Conservation (phyloP, 192 early-diverging fungal species). For the Coemansia sp. region DNA sequence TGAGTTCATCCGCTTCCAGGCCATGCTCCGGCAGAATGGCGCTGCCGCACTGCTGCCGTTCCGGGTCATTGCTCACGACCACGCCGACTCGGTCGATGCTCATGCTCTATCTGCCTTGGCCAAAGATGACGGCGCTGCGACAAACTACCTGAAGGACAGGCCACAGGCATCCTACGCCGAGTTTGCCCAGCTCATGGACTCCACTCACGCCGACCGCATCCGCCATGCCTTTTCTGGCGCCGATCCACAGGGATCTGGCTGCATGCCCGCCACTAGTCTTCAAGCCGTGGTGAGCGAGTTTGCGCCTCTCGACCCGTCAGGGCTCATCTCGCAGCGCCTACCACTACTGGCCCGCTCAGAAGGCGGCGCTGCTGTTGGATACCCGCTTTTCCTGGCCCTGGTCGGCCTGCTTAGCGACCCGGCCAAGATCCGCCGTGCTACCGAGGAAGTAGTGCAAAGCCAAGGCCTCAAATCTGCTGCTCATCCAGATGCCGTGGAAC, state of each 20-base stretch:
- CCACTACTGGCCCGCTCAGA: conserved; percentile 41
- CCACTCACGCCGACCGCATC: conserved; percentile 38
- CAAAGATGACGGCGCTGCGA: conserved; percentile 17
- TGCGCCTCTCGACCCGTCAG: conserved; percentile 30
- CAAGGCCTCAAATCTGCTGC: neutral
- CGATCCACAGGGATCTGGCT: conserved; percentile 30
- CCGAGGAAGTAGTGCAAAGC: conserved; percentile 32
- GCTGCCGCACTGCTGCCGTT: conserved; percentile 59
- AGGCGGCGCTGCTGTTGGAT: conserved; percentile 47
- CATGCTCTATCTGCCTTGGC: conserved; percentile 20
- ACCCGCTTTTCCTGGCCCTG: conserved; percentile 56
- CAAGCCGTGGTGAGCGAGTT: conserved; percentile 29
- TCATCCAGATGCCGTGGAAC: neutral
- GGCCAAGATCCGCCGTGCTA: conserved; percentile 46
- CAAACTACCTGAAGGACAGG: conserved; percentile 31
- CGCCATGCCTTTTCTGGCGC: conserved; percentile 40
- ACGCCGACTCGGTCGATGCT: conserved; percentile 18
- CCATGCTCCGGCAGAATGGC: conserved; percentile 52
- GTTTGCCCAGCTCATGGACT: conserved; percentile 46
- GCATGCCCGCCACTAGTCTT: conserved; percentile 48
- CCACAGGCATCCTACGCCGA: conserved; percentile 33
- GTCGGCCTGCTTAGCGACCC: conserved; percentile 49
- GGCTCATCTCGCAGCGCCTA: conserved; percentile 32
- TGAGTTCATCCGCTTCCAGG: conserved; percentile 59
- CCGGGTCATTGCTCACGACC: conserved; percentile 27